phyloP scores from a whole-genome alignment of 306 rosid species.

The Cyamopsis tetragonoloba region DNA sequence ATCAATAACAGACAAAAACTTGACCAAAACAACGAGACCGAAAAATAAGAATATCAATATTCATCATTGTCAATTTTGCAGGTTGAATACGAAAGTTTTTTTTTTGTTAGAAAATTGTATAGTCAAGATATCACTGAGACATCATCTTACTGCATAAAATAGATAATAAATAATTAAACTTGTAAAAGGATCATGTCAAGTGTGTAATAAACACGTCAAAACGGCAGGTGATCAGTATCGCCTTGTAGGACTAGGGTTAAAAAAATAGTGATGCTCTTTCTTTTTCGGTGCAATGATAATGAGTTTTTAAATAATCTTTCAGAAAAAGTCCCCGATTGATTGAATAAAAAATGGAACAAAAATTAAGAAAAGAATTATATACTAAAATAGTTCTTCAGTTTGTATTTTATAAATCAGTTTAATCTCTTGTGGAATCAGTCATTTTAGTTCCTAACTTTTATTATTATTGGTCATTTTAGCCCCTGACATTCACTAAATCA shows the following conservation, averaged over 20 bases:
- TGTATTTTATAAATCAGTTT: no score
- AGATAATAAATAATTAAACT: background rate
- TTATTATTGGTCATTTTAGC: no score
- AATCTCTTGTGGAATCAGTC: no score
- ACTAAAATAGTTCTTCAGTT: no score
- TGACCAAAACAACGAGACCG: no score
- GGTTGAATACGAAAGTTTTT: background rate
- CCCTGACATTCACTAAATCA: no score
- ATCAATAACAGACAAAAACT: no score
- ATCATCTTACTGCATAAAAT: background rate
- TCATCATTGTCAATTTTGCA: background rate
- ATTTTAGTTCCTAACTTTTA: no score
- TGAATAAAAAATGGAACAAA: no score
- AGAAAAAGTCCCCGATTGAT: background rate
- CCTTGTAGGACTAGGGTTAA: background rate
- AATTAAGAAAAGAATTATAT: no score
- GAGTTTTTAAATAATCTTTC: background rate
- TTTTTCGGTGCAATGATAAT: no score
- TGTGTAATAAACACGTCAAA: background rate
- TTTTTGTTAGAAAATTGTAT: background rate
- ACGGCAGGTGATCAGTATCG: background rate
- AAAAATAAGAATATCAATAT: background rate
- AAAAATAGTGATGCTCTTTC: no score
- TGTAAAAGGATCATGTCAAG: background rate
- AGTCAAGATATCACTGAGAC: background rate